Evolutionary conservation across 306 rosid species (phyloP).

Genomic region (Alnus glutinosa): DNA sequence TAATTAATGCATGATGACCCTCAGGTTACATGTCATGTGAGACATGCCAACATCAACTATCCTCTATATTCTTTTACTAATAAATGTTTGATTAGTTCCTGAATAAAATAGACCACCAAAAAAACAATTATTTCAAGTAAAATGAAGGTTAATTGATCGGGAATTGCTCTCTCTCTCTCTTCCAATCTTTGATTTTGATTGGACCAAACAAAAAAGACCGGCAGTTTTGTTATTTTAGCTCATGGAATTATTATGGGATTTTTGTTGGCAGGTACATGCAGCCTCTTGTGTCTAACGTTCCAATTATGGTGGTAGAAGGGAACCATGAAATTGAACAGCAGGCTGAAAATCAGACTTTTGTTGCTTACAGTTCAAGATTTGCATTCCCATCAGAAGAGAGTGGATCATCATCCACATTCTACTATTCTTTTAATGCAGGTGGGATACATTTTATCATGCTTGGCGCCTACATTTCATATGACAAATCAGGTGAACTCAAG

Average conservation of each 20-base stretch:
- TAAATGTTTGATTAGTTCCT: not conserved
- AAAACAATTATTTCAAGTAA: not conserved
- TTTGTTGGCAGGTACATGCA: slow-evolving; percentile 68
- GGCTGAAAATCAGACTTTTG: slow-evolving; percentile 66
- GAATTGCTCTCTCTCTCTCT: not conserved
- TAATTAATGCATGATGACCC: not conserved
- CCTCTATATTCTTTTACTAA: not conserved
- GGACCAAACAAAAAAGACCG: not conserved
- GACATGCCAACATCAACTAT: not conserved
- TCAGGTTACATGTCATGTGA: not conserved
- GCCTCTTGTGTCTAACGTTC: slow-evolving; percentile 75
- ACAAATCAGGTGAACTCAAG: slow-evolving; percentile 57
- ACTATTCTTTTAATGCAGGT: slow-evolving; percentile 90
- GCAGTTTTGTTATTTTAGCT: not conserved
- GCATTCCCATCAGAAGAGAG: slow-evolving; percentile 86
- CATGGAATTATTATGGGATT: not conserved
- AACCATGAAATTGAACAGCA: slow-evolving; percentile 85
- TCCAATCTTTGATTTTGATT: not conserved
- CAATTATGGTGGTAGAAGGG: slow-evolving; percentile 87
- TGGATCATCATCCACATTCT: slow-evolving; percentile 66
- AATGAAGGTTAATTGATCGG: not conserved
- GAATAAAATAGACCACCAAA: not conserved
- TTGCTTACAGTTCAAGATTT: slow-evolving; percentile 77
- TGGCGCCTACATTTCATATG: slow-evolving; percentile 59
- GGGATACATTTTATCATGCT: slow-evolving; percentile 92